Conservation (phyloP, 176 grass and related monocot genomes). For the Carex scoparia region DNA sequence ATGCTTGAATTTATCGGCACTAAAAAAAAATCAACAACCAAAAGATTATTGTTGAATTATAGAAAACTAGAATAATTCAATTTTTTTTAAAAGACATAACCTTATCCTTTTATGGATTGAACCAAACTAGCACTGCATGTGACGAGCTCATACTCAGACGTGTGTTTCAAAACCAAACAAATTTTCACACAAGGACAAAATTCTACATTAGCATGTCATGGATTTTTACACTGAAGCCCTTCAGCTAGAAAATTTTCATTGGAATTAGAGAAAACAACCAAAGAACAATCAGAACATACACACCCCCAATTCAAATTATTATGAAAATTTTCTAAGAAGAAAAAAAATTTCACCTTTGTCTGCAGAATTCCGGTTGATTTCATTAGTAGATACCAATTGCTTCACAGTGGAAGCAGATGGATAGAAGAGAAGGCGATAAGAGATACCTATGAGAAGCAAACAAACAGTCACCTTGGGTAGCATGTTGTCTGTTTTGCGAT, state of each 20-base stretch:
- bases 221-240: background rate
- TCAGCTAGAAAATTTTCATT: slow-evolving; percentile 12
- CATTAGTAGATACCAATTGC: background rate
- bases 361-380: background rate
- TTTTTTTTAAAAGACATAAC: background rate
- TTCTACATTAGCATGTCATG: background rate
- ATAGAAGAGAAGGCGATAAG: slow-evolving; percentile 53
- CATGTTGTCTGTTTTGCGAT: slow-evolving; percentile 31
- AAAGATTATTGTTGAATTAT: background rate
- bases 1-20: background rate
- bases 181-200: background rate
- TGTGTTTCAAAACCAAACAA: background rate
- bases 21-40: background rate
- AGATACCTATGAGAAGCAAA: slow-evolving; percentile 42
- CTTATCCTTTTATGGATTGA: background rate
- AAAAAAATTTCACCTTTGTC: slow-evolving; percentile 29
- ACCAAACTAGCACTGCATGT: background rate
- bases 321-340: slow-evolving; percentile 2
- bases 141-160: background rate
- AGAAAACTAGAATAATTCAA: background rate
- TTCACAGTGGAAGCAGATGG: slow-evolving; percentile 6
- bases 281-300: background rate
- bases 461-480: slow-evolving; percentile 39
- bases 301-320: background rate
- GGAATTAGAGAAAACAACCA: background rate